Percentiles rank a stretch among this genome's conserved stretches.
Evolutionary conservation across 2,329 filamentous ascomycete genomes (phyloP).

Genomic region (Gaeumannomyces tritici): DNA sequence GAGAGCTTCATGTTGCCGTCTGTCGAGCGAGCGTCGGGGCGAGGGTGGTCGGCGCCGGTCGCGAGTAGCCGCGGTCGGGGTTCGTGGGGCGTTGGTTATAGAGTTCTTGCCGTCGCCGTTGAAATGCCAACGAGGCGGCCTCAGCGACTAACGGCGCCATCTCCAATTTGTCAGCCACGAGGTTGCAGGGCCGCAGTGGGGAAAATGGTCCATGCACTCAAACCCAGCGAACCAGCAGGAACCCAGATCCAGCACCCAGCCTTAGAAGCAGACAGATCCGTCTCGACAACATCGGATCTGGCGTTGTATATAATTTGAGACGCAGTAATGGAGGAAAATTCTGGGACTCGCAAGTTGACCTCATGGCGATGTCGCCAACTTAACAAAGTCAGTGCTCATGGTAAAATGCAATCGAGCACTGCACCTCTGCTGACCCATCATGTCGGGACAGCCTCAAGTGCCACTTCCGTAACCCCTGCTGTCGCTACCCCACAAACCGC

Average conservation of each 20-base stretch:
- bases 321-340: too few species aligned
- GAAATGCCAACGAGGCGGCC: background rate
- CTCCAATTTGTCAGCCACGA: background rate
- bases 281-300: too few species aligned
- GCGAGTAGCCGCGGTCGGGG: too few species aligned
- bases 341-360: too few species aligned
- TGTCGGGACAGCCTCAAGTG: background rate
- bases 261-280: too few species aligned
- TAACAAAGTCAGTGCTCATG: too few species aligned
- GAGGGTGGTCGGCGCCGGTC: background rate
- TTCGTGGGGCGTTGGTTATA: background rate
- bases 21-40: background rate
- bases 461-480: background rate
- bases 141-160: background rate
- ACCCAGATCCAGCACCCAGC: too few species aligned
- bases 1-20: constrained; percentile 39
- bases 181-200: background rate
- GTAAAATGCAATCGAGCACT: background rate
- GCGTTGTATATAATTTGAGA: too few species aligned
- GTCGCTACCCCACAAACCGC: background rate
- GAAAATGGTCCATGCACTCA: background rate
- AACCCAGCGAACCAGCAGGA: background rate
- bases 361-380: too few species aligned
- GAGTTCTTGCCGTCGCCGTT: background rate
- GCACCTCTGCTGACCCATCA: background rate